Base-by-base conservation (phyloP, 2,329 filamentous ascomycete species). In the Pleomassaria siparia region DNA sequence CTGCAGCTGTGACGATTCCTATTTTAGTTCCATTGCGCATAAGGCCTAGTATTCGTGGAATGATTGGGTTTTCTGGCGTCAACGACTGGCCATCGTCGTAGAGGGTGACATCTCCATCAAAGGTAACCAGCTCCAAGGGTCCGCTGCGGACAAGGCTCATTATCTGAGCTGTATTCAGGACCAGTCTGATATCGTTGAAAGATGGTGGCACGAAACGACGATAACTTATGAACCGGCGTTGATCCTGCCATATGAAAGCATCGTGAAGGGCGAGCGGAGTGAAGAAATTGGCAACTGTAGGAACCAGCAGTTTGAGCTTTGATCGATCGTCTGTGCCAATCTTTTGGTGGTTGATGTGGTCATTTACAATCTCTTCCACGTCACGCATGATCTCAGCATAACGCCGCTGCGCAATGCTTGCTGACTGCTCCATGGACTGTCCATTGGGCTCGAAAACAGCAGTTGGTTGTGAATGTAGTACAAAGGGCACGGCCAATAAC, bases 321-420 rank as follows among this genome's bases (percentile, higher is more conserved):
- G 94, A 97, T 21, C 88, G 87, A 30, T 88, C 80, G 11, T 80
- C 78, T 45, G 80, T 82, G 20, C 81, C 76, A 18, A 80, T 75
- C 50, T 79, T 80, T 69, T 92, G 87, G 62, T 91, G 86, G 35
- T 79, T 76, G 61, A 94, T 95, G 72, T 97, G 91, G 65, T 96
- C 91, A 56, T 91, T 86, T 60, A 99, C 87, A 73, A 99, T 87
- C 46, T 83, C 79, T 72, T 99, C 94, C 2, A 99, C 89, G 71
- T 97, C 94, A 51, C 85, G 82, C 82, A 97, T 89, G 63, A 97
- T 96, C 72, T 99, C 92, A 40, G 89, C 88, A 74, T 97, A 99
- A 53, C 94, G 85, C 47, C 88, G 80, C 65, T 94, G 90, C 21
- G 92, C 89, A 64, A 89, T 86, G 48, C 83, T 82, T 4, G 89